Base-by-base conservation (phyloP, 306 rosid species). In the Biancaea sappan region DNA sequence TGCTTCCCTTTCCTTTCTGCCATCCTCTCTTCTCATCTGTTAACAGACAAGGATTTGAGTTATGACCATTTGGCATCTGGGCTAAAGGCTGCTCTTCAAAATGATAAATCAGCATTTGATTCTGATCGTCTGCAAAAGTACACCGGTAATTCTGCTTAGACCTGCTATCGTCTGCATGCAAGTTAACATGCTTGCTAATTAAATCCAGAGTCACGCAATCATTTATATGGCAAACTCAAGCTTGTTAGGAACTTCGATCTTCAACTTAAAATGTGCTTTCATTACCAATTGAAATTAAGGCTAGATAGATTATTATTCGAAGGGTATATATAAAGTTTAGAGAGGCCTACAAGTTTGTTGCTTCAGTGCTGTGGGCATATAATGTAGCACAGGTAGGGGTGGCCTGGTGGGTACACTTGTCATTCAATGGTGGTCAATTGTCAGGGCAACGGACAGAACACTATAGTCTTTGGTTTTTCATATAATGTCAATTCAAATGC, bases 31-130 rank as follows among this genome's bases (percentile, higher is more conserved):
- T 48, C 59, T 65, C 15, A 26, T 70, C 62, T 77, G 32, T 56
- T 54, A 5, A 72, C 81, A 91, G 97, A 94, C 70, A 73, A 88
- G 85, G 98, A 94, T 63, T 86, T 94, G 73, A 94, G 26, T 74
- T 94, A 94, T 19, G 93, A 94, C 65, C 50, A 94, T 82, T 82
- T 94, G 83, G 98, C 98, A 15, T 75, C 87, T 28, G 97, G 96
- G 52, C 86, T 94, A 28, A 94, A 87, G 85, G 86, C 86, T 51
- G 91, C 89, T 69, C 83, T 94, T 44, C 86, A 81, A 71, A 87
- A 84, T 44, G 98, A 94, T 58, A 86, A 87, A 76, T 94, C 97
- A 13, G 94, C 86, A 12, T 94, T 94, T 68, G 96, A 90, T 75
- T 95, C 95, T 10, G 96, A 88, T 65, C 95, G 96, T 44, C 88